phyloP scores from a whole-genome alignment of 2,329 filamentous ascomycete species.

The Exophiala xenobiotica region DNA sequence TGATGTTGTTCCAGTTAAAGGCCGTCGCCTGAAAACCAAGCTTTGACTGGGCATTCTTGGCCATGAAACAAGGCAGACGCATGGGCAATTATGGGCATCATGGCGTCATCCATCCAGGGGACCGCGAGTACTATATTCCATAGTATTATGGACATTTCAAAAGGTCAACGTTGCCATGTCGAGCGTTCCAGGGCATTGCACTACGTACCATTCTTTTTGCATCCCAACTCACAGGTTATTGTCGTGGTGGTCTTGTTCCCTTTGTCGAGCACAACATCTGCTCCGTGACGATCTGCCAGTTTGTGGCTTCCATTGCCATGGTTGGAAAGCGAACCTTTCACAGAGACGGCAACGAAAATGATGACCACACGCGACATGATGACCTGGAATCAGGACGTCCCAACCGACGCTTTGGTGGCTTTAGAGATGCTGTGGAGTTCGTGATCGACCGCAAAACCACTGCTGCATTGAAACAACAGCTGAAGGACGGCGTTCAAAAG shows the following conservation, averaged over 20 bases:
- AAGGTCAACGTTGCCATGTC: too few species aligned
- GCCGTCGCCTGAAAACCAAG: background rate
- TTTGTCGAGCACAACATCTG: too few species aligned
- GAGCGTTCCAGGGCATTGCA: too few species aligned
- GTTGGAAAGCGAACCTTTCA: constrained; percentile 23
- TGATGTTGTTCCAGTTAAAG: background rate
- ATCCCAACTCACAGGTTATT: too few species aligned
- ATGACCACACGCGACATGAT: constrained; percentile 10
- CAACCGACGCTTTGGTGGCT: constrained; percentile 33
- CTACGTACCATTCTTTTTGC: too few species aligned
- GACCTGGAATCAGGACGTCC: constrained; percentile 31
- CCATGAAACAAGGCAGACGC: constrained; percentile 1
- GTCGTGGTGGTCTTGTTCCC: too few species aligned
- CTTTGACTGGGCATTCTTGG: too few species aligned
- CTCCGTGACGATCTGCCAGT: background rate
- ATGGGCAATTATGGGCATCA: too few species aligned
- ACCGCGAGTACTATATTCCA: background rate
- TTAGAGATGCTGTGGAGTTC: constrained; percentile 50
- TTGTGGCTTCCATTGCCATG: constrained; percentile 6
- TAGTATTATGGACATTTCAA: too few species aligned
- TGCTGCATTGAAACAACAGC: constrained; percentile 49
- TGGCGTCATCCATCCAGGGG: background rate
- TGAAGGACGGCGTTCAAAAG: constrained; percentile 49
- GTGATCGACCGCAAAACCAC: constrained; percentile 48
- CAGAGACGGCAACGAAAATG: background rate